Percentiles rank a stretch among this genome's conserved stretches.
phyloP scores from a whole-genome alignment of 345 rosid species.

The Rhizophora apiculata region DNA sequence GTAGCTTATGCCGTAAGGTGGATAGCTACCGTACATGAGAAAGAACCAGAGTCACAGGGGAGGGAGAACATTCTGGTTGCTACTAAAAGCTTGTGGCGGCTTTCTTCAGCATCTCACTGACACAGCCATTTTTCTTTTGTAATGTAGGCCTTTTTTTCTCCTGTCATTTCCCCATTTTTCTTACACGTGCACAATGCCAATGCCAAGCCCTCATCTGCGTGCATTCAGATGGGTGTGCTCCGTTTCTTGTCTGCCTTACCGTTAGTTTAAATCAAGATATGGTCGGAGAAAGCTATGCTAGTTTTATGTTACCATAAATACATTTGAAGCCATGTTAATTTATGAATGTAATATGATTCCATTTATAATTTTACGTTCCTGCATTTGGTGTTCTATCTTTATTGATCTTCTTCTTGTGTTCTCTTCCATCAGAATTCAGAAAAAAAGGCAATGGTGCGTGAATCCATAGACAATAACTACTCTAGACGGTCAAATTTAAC shows the following conservation, averaged over 20 bases:
- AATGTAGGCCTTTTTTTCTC: constrained; percentile 39
- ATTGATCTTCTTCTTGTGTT: too few species aligned
- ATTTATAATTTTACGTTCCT: too few species aligned
- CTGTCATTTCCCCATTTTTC: constrained; percentile 7
- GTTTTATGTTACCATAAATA: too few species aligned
- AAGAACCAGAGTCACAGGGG: constrained; percentile 69
- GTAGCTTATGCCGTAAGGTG: constrained; percentile 76
- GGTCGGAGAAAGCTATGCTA: too few species aligned
- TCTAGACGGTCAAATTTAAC: too few species aligned
- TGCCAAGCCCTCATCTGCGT: constrained; percentile 28
- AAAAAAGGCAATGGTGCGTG: too few species aligned
- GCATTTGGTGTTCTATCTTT: too few species aligned
- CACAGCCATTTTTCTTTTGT: constrained; percentile 19
- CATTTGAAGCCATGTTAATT: too few species aligned
- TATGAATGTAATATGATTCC: too few species aligned
- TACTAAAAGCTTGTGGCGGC: constrained; percentile 60
- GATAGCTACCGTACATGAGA: constrained; percentile 54
- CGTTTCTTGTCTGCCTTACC: constrained; percentile 6
- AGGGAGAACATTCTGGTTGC: constrained; percentile 73
- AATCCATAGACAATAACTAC: too few species aligned
- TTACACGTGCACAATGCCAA: constrained; percentile 1
- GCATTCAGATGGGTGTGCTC: constrained; percentile 42
- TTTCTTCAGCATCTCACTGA: constrained; percentile 50
- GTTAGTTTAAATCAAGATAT: too few species aligned
- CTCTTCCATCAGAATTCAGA: too few species aligned